Percentiles rank a stretch among this genome's conserved stretches.
Conservation (phyloP, 306 rosid species). For the Cicer chorassanicum region DNA sequence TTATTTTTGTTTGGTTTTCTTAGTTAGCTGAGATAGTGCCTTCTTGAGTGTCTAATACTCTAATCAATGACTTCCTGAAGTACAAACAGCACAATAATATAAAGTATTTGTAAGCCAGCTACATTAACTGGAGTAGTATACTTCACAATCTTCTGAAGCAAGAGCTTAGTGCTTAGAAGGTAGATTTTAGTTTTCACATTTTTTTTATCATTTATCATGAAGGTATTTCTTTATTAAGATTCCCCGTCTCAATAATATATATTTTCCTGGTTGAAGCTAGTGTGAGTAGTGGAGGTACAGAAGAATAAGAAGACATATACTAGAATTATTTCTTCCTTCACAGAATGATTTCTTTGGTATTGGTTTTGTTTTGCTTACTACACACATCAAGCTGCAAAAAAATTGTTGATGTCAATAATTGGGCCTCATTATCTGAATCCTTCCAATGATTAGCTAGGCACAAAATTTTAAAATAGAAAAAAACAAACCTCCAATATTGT, state of each 20-base stretch:
- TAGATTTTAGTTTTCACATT: slow-evolving; percentile 10
- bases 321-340: slow-evolving; percentile 38
- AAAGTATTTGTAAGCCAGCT: slow-evolving; percentile 41
- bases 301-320: slow-evolving; percentile 2
- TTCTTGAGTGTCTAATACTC: slow-evolving; percentile 31
- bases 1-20: slow-evolving; percentile 29
- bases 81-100: slow-evolving; percentile 21
- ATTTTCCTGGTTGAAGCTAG: slow-evolving; percentile 14
- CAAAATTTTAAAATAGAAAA: slow-evolving; percentile 2
- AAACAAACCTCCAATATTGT: background rate
- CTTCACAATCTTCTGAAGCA: slow-evolving; percentile 33
- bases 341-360: slow-evolving; percentile 27
- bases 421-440: background rate
- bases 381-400: slow-evolving; percentile 27
- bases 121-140: slow-evolving; percentile 42
- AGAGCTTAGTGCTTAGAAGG: slow-evolving; percentile 29
- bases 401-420: slow-evolving; percentile 40
- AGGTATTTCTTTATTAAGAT: slow-evolving; percentile 33
- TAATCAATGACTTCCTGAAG: slow-evolving; percentile 31
- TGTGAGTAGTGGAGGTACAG: slow-evolving; percentile 1
- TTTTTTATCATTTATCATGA: slow-evolving; percentile 5
- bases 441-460: slow-evolving; percentile 28
- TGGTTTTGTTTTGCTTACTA: slow-evolving; percentile 22
- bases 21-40: slow-evolving; percentile 31
- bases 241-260: slow-evolving; percentile 32